phyloP scores from a whole-genome alignment of 495 filamentous ascomycete species.

The Parathielavia hyrcaniae region DNA sequence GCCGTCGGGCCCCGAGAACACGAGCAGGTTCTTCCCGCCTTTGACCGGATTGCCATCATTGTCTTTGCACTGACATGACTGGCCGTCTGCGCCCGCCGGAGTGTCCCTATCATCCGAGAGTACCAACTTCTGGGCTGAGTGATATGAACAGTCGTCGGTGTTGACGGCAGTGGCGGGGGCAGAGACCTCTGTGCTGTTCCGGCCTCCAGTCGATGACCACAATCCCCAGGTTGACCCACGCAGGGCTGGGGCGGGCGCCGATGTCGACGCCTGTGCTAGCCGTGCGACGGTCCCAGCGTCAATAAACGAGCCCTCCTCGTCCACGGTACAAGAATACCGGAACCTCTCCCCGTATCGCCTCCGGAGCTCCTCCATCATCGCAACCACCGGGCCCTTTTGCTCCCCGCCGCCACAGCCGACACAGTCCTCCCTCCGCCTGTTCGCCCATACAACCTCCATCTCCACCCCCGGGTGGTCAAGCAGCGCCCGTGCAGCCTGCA shows the following conservation, averaged over 20 bases:
- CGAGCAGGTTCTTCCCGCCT: slow-evolving; percentile 52
- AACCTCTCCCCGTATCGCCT: slow-evolving; percentile 50
- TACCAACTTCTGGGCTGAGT: slow-evolving; percentile 4
- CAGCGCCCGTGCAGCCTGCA: slow-evolving; percentile 66
- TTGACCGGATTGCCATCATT: background rate
- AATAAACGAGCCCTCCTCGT: slow-evolving; percentile 67
- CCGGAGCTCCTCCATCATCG: slow-evolving; percentile 56
- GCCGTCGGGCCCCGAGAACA: slow-evolving; percentile 84
- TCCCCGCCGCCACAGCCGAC: slow-evolving; percentile 5
- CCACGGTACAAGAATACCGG: slow-evolving; percentile 65
- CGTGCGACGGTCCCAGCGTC: slow-evolving; percentile 10
- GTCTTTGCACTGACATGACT: slow-evolving; percentile 6
- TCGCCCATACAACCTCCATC: slow-evolving; percentile 48
- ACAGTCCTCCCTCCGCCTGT: slow-evolving; percentile 37
- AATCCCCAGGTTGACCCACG: background rate
- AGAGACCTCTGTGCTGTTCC: background rate
- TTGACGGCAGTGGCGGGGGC: background rate
- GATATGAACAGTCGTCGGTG: slow-evolving; percentile 7
- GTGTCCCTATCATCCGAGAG: slow-evolving; percentile 3
- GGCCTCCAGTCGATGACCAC: background rate
- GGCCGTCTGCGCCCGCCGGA: background rate
- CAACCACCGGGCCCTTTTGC: slow-evolving; percentile 39
- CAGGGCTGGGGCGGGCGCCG: background rate
- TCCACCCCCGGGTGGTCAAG: slow-evolving; percentile 34
- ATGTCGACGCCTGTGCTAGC: background rate